A percentile compares a stretch with the other conserved stretches of the same genome.
phyloP scores from a whole-genome alignment of 345 rosid species.

The Salix caprea region DNA sequence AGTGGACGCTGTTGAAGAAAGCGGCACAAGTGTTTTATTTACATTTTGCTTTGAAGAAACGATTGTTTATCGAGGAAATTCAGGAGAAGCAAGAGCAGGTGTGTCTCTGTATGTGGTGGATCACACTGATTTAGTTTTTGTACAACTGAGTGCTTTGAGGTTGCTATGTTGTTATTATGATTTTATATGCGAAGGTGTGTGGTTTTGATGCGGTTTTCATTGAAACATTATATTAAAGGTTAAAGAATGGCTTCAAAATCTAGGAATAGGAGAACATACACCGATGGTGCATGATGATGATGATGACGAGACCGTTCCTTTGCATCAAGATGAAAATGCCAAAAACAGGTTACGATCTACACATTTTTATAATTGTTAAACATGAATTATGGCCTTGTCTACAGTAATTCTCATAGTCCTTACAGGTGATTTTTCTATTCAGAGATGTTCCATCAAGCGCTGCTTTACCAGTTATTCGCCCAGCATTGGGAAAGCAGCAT shows the following conservation, averaged over 20 bases:
- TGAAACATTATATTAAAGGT: conserved; percentile 68
- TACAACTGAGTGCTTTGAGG: background rate
- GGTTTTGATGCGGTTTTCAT: conserved; percentile 45
- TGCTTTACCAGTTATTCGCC: conserved; percentile 89
- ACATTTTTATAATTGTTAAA: background rate
- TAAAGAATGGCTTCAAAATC: conserved; percentile 99
- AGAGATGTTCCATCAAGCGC: conserved; percentile 99
- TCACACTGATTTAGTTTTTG: background rate
- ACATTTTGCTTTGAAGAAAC: conserved; percentile 89
- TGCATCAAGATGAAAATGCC: conserved; percentile 71
- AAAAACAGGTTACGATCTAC: conserved; percentile 61
- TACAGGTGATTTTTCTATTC: conserved; percentile 43
- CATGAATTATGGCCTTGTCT: conserved; percentile 1
- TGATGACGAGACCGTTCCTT: conserved; percentile 63
- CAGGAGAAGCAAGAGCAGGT: conserved; percentile 99
- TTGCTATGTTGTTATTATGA: background rate
- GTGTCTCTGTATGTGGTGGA: conserved; percentile 9
- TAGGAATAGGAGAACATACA: conserved; percentile 88
- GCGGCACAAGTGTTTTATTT: conserved; percentile 85
- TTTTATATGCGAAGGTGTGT: background rate
- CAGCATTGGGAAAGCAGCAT: conserved; percentile 83
- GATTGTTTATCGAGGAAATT: conserved; percentile 87
- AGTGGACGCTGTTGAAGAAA: conserved; percentile 83
- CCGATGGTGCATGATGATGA: conserved; percentile 70
- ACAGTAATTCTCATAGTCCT: conserved; percentile 18